Conservation (phyloP, 192 early-diverging fungal species). For the Dimargaris cristalligena region DNA sequence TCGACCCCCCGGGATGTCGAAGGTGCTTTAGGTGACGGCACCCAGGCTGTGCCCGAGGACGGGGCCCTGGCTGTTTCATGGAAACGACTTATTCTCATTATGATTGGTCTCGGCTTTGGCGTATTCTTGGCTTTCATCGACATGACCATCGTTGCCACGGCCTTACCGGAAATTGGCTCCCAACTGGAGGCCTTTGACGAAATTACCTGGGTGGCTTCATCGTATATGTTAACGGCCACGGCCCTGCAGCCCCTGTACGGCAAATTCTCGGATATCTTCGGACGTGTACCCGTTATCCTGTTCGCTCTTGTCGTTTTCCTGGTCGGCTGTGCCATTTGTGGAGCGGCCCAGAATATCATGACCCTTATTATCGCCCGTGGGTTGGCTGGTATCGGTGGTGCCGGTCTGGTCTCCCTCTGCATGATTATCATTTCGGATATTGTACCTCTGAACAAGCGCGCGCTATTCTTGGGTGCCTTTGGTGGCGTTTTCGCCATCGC, state of each 20-base stretch:
- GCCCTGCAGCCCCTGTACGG: conserved; percentile 4
- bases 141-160: conserved; percentile 59
- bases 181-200: conserved; percentile 36
- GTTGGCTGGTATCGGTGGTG: neutral
- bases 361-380: neutral
- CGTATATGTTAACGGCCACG: conserved; percentile 2
- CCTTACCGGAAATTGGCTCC: conserved; percentile 48
- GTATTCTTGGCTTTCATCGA: conserved; percentile 64
- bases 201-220: neutral
- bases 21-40: neutral
- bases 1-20: neutral
- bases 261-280: conserved; percentile 5
- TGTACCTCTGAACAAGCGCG: neutral
- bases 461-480: conserved; percentile 20
- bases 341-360: neutral
- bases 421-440: neutral
- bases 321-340: conserved; percentile 1
- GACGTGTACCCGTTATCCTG: neutral
- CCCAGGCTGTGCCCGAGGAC: neutral
- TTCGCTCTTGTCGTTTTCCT: neutral
- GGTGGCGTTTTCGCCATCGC: conserved; percentile 41
- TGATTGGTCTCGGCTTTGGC: conserved; percentile 27
- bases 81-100: neutral
- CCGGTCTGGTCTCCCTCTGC: neutral
- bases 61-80: neutral